Evolutionary conservation across 2,329 filamentous ascomycete genomes (phyloP).

Genomic region (Fusarium sororula): DNA sequence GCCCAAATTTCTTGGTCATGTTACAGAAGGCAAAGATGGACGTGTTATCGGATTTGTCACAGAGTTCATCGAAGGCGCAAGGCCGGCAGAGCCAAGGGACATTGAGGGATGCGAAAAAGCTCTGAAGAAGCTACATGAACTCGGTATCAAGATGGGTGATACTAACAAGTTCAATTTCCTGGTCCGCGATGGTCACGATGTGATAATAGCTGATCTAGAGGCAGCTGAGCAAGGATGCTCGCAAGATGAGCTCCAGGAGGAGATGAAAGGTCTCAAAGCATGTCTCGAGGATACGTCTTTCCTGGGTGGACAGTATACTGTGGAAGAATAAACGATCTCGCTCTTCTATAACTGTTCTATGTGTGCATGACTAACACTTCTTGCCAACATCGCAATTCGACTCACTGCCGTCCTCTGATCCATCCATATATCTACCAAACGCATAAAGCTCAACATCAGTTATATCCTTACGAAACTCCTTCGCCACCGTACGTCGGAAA

Average conservation of each 20-base stretch:
- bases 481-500: constrained; percentile 49
- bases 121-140: constrained; percentile 36
- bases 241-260: constrained; percentile 32
- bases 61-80: constrained; percentile 37
- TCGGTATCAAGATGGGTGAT: constrained; percentile 44
- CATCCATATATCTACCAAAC: constrained; percentile 29
- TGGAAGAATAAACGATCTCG: neutral
- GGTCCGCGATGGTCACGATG: constrained; percentile 33
- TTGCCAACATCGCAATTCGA: constrained; percentile 3
- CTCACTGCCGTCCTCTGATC: constrained; percentile 16
- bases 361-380: neutral
- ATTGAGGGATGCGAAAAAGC: constrained; percentile 36
- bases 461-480: constrained; percentile 35
- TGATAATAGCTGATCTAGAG: constrained; percentile 41
- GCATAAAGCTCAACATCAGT: constrained; percentile 35
- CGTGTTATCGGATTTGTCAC: constrained; percentile 42
- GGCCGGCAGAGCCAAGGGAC: constrained; percentile 34
- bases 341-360: neutral
- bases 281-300: constrained; percentile 14
- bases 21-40: constrained; percentile 38
- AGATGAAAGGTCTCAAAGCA: constrained; percentile 34
- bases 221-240: constrained; percentile 32
- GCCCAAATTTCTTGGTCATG: constrained; percentile 44
- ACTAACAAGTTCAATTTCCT: constrained; percentile 46
- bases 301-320: neutral